Conservation (phyloP, 352 stramenopile genomes). For the Phytopythium boreale region DNA sequence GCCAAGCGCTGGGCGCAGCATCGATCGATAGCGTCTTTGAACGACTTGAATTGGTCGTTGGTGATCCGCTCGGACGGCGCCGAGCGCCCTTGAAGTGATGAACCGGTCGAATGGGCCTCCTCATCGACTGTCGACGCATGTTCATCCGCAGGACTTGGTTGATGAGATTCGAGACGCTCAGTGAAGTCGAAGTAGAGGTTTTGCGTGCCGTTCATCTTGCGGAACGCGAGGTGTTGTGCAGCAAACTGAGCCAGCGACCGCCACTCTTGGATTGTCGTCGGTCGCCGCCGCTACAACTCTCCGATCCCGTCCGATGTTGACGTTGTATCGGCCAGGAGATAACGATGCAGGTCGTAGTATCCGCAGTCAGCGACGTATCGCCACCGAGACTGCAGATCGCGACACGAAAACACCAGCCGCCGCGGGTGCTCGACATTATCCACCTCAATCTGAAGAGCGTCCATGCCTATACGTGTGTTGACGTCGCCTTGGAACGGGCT, state of each 20-base stretch:
- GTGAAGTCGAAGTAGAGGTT: constrained; percentile 8
- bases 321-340: not conserved
- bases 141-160: not conserved
- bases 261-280: constrained; percentile 22
- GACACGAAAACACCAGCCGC: constrained; percentile 50
- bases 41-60: not conserved
- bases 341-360: constrained; percentile 23
- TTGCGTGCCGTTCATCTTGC: constrained; percentile 27
- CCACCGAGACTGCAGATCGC: constrained; percentile 41
- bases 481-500: too few species aligned
- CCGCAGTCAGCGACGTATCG: constrained; percentile 48
- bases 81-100: not conserved
- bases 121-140: not conserved
- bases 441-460: constrained; percentile 40
- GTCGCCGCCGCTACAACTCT: constrained; percentile 2
- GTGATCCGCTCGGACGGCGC: not conserved
- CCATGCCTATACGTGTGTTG: too few species aligned
- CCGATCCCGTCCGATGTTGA: not conserved
- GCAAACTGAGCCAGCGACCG: constrained; percentile 16
- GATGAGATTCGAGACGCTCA: not conserved
- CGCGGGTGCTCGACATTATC: constrained; percentile 35
- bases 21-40: not conserved
- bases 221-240: constrained; percentile 25
- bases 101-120: not conserved
- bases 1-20: not conserved